Evolutionary conservation across 2,329 filamentous ascomycete species (phyloP), one percentile per base, ranked within the genome.

Genomic region (Aspergillus intermedius): DNA sequence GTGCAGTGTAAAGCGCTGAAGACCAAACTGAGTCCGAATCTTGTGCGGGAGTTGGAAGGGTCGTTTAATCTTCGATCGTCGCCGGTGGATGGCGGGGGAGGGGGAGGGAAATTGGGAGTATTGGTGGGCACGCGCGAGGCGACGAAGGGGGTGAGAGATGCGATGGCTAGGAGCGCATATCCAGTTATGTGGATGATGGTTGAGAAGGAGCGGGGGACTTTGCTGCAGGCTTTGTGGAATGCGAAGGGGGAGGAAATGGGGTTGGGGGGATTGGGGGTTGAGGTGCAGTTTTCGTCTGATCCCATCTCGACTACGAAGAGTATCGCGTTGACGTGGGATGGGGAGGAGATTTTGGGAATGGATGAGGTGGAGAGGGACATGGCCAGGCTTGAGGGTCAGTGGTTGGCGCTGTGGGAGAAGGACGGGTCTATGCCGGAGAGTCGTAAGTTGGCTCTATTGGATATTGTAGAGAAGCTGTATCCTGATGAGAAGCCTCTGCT

Each of bases 101-200:
- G 78, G 0, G 65, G 74, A 1, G 76, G 78, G 12, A 82, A 87
- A 5, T 65, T 95, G 30, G 91, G 82, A 0, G 61, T 95, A 13
- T 68, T 96, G 47, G 84, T 87, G 21, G 79, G 82, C 3, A 81
- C 84, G 54, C 75, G 78, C 52, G 75, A 82, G 46, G 86, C 89
- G 28, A 95, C 90, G 0, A 86, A 82, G 60, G 91, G 91, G 1
- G 82, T 94, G 3, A 74, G 87, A 49, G 83, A 89, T 43, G 82
- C 88, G 21, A 62, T 96, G 55, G 77, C 77, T 4, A 73, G 81
- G 49, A 87, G 85, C 61, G 67, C 72, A 34, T 83, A 79, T 72
- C 87, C 89, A 1, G 79, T 95, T 75, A 83, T 83, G 0, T 94
- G 73, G 72, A 65, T 74, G 58, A 64, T 74, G 60, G 65, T 73